Conservation (phyloP, 116 monocot species). For the Papilionanthe hybrid region DNA sequence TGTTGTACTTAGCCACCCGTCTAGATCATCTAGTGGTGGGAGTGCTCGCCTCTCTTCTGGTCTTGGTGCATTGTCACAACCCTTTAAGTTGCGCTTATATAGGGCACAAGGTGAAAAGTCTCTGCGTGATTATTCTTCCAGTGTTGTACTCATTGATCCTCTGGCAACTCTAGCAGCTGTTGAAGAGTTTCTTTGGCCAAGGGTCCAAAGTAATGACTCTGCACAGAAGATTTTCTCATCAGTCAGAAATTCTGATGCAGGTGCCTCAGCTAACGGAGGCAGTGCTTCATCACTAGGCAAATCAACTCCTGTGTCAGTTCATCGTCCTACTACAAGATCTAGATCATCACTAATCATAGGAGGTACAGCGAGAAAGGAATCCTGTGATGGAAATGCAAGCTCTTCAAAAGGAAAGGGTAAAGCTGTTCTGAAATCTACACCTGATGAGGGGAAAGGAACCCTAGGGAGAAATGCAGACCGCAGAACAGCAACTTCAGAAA, state of each 20-base stretch:
- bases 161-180: slow-evolving; percentile 85
- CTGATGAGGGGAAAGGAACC: slow-evolving; percentile 61
- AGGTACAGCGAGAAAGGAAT: slow-evolving; percentile 44
- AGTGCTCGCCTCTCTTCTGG: slow-evolving; percentile 76
- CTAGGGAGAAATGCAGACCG: slow-evolving; percentile 72
- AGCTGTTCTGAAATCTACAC: slow-evolving; percentile 61
- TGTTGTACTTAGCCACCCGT: slow-evolving; percentile 84
- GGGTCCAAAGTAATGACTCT: slow-evolving; percentile 79
- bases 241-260: slow-evolving; percentile 50
- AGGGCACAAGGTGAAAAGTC: slow-evolving; percentile 85
- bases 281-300: slow-evolving; percentile 37
- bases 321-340: slow-evolving; percentile 65
- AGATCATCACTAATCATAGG: slow-evolving; percentile 60
- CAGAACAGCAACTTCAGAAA: slow-evolving; percentile 63
- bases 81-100: slow-evolving; percentile 81
- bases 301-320: slow-evolving; percentile 29
- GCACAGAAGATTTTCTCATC: slow-evolving; percentile 46
- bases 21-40: slow-evolving; percentile 58
- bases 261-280: slow-evolving; percentile 26
- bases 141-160: slow-evolving; percentile 92
- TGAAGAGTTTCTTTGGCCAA: slow-evolving; percentile 98
- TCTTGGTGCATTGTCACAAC: slow-evolving; percentile 68
- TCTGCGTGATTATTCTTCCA: slow-evolving; percentile 93
- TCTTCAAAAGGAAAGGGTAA: slow-evolving; percentile 90
- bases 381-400: slow-evolving; percentile 42